A percentile compares a stretch with the other conserved stretches of the same genome.
These are phyloP conservation scores for Penicillium crystallinum DNA, from an alignment of 495 filamentous ascomycete species.

Conservation along the genomic window DNA sequence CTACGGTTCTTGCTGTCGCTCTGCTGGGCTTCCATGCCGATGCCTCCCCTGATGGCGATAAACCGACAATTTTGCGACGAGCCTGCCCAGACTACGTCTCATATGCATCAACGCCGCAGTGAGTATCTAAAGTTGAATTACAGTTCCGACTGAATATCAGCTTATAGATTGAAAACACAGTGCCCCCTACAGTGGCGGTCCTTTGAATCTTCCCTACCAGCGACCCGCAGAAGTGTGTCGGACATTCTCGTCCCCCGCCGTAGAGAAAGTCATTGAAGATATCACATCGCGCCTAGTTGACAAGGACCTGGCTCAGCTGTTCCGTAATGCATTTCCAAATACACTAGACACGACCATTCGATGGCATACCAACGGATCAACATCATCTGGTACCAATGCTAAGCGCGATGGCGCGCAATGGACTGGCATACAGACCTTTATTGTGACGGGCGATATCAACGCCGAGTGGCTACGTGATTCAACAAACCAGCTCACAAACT, in stretches of 20 bases:
- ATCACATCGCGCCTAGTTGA: conserved; percentile 75
- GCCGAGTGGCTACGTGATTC: conserved; percentile 98
- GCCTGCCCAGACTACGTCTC: conserved; percentile 50
- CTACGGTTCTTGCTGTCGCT: conserved; percentile 22
- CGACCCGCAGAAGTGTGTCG: conserved; percentile 75
- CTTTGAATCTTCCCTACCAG: conserved; percentile 81
- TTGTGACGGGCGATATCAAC: conserved; percentile 98
- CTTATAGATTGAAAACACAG: conserved; percentile 32
- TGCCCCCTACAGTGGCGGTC: conserved; percentile 72
- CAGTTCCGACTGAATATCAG: not conserved
- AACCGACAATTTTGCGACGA: conserved; percentile 30
- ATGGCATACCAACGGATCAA: conserved; percentile 58
- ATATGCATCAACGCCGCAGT: conserved; percentile 45
- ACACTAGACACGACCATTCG: conserved; percentile 89
- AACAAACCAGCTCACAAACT: conserved; percentile 89
- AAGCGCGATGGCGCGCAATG: conserved; percentile 57
- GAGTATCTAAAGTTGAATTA: conserved; percentile 11
- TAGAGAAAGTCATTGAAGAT: conserved; percentile 83
- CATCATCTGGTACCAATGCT: conserved; percentile 30
- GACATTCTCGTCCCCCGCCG: conserved; percentile 77
- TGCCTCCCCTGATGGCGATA: conserved; percentile 24
- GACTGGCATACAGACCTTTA: conserved; percentile 84
- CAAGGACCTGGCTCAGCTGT: conserved; percentile 84
- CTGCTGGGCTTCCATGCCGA: conserved; percentile 22
- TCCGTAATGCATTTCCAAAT: conserved; percentile 96